Conservation (phyloP, 1,284 basidiomycete species). For the Sphagnurus paluster region DNA sequence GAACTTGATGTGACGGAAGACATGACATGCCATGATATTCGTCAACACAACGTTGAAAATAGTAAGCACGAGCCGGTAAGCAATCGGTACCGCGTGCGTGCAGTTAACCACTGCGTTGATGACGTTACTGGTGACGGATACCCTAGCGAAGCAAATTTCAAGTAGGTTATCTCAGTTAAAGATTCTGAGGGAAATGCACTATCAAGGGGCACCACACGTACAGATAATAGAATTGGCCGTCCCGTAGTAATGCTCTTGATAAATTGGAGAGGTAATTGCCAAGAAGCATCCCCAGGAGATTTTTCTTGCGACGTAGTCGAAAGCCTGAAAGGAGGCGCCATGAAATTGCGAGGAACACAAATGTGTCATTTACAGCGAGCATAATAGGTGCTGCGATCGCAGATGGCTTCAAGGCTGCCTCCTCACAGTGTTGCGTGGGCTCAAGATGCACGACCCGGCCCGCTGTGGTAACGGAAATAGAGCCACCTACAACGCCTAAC, state of each 20-base stretch:
- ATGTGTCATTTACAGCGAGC: constrained; percentile 16
- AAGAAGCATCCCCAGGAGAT: constrained; percentile 1
- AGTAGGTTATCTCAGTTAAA: no score
- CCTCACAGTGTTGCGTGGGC: constrained; percentile 15
- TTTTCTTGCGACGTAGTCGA: background rate
- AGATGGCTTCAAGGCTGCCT: constrained; percentile 6
- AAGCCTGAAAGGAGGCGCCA: constrained; percentile 14
- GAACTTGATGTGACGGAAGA: constrained; percentile 18
- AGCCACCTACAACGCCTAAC: constrained; percentile 20
- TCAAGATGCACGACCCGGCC: constrained; percentile 12
- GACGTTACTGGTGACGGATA: constrained; percentile 17
- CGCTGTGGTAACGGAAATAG: constrained; percentile 14
- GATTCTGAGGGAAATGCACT: background rate
- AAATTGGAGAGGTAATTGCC: constrained; percentile 16
- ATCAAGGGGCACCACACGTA: constrained; percentile 7
- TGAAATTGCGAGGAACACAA: constrained; percentile 20
- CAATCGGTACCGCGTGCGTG: constrained; percentile 5
- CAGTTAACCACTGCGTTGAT: constrained; percentile 10
- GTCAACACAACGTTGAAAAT: constrained; percentile 13
- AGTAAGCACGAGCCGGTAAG: constrained; percentile 14
- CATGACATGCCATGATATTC: constrained; percentile 20
- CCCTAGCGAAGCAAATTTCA: background rate
- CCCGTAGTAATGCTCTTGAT: constrained; percentile 15
- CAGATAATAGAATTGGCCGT: constrained; percentile 20
- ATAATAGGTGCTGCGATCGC: constrained; percentile 13